Evolutionary conservation across 306 rosid species (phyloP), one percentile per base, ranked within the genome.

Genomic region (Hippophae tibetana): DNA sequence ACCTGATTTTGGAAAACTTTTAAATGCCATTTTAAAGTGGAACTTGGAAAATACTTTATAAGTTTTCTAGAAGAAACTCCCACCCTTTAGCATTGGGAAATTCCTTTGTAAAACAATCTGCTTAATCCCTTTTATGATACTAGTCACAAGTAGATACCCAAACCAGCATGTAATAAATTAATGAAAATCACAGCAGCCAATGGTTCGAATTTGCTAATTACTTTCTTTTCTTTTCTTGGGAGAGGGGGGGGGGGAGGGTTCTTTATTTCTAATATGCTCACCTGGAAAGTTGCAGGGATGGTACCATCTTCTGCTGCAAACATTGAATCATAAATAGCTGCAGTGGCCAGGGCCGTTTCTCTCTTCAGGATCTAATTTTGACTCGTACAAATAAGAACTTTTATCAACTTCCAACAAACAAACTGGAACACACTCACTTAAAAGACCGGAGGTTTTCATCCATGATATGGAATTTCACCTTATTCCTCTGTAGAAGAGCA

Each of bases 241-340:
- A 59, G 23, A 1, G 23, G 23, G 18, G 18, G 18, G 18, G 18
- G 18, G 18, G 57, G 63, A 54, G 50, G 31, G 31, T 42, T 31
- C 56, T 18, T 58, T 14, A 5, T 1, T 12, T 54, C 40, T 58
- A 58, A 48, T 50, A 62, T 31, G 38, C 60, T 79, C 62, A 87
- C 98, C 95, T 90, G 96, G 72, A 87, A 90, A 72, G 98, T 90
- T 68, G 98, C 98, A 60, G 95, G 96, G 60, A 90, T 72, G 5
- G 89, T 81, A 63, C 96, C 98, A 73, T 90, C 98, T 60, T 90
- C 96, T 53, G 79, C 81, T 8, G 86, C 94, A 63, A 90, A 90
- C 96, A 90, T 85, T 52, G 95, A 85, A 66, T 90, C 89, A 68
- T 90, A 90, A 70, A 90, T 87, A 58, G 96, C 96, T 60, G 96